Percentiles rank a stretch among this genome's conserved stretches.
Conservation (phyloP, 148 eudicot genomes). For the Spergularia bocconei region DNA sequence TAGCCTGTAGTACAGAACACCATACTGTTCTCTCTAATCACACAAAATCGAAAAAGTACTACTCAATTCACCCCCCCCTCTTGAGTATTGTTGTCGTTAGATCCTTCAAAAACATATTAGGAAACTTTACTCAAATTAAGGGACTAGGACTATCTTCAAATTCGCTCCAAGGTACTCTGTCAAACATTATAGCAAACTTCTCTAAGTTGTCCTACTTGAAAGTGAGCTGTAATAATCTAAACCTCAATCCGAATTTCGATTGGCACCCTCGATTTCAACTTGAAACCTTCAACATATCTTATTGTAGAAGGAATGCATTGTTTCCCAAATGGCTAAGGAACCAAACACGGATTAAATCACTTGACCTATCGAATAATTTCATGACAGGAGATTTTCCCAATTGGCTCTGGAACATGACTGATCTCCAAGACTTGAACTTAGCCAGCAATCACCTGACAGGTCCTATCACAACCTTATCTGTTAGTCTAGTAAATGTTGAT, state of each 20-base stretch:
- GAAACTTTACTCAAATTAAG: background rate
- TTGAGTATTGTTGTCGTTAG: no score
- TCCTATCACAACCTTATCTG: background rate
- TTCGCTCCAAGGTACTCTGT: background rate
- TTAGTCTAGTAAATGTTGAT: background rate
- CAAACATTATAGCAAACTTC: background rate
- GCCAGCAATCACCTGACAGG: background rate
- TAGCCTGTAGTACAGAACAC: no score
- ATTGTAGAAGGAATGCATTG: background rate
- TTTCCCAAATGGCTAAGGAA: background rate
- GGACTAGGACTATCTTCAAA: slow-evolving; percentile 5
- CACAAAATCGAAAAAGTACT: no score
- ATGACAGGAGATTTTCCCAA: slow-evolving; percentile 9
- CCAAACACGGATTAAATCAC: background rate
- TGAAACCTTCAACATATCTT: background rate
- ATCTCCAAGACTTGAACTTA: background rate
- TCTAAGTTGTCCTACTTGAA: slow-evolving; percentile 4
- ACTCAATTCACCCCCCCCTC: no score
- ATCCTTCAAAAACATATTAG: background rate
- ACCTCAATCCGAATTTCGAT: background rate
- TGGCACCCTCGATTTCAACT: slow-evolving; percentile 9
- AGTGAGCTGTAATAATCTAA: background rate
- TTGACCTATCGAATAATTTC: background rate
- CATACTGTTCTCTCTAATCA: no score
- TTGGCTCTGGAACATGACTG: background rate